Percentiles rank a stretch among this genome's conserved stretches.
Evolutionary conservation across 169 alveolate genomes (phyloP).

Genomic region (Hepatocystis sp.): DNA sequence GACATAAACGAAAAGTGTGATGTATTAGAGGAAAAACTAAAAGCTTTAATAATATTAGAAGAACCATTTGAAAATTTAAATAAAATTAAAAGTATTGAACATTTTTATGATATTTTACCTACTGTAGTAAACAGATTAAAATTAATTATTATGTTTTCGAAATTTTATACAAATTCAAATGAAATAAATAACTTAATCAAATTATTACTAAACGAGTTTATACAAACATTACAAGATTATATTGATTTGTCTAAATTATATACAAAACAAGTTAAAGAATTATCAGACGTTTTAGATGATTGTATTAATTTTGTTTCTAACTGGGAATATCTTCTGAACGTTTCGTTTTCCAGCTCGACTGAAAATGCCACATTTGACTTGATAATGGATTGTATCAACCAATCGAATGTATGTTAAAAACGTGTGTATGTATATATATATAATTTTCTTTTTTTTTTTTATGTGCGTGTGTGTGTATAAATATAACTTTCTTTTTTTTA

Average conservation of each 20-base stretch:
- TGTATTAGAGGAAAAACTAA: slow-evolving; percentile 43
- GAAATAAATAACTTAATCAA: slow-evolving; percentile 58
- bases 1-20: slow-evolving; percentile 48
- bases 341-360: slow-evolving; percentile 16
- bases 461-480: too few species aligned
- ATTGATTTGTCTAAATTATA: slow-evolving; percentile 65
- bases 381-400: slow-evolving; percentile 17
- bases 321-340: slow-evolving; percentile 49
- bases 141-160: slow-evolving; percentile 55
- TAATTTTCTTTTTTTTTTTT: too few species aligned
- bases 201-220: slow-evolving; percentile 53
- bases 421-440: not conserved
- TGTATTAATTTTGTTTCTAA: slow-evolving; percentile 64
- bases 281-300: slow-evolving; percentile 40
- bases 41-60: slow-evolving; percentile 55
- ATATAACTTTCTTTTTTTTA: too few species aligned
- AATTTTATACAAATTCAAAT: slow-evolving; percentile 61
- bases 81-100: slow-evolving; percentile 19
- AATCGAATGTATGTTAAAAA: slow-evolving; percentile 46
- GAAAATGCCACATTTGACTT: slow-evolving; percentile 21
- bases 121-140: slow-evolving; percentile 56
- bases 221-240: slow-evolving; percentile 35
- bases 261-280: slow-evolving; percentile 58
- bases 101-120: slow-evolving; percentile 60
- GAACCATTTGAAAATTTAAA: slow-evolving; percentile 64